These are phyloP conservation scores for Lactarius trivialis DNA, from an alignment of 768 basidiomycete species.

Conservation along the genomic window DNA sequence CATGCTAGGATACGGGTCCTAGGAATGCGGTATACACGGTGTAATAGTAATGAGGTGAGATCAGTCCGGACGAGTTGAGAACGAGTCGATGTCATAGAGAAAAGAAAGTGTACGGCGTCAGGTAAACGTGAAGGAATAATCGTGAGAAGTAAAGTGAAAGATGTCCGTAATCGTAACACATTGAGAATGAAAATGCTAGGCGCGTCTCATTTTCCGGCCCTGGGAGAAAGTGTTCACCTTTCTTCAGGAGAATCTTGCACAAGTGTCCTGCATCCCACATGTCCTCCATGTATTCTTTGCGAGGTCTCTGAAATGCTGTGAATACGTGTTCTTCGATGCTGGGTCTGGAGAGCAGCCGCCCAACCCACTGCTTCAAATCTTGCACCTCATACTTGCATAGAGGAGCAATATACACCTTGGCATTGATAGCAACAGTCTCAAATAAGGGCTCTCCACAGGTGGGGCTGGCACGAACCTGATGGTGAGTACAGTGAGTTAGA, in stretches of 20 bases:
- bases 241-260: not conserved
- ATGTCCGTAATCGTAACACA: too few relatives aligned
- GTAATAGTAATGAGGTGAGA: too few relatives aligned
- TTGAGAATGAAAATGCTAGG: constrained; percentile 5
- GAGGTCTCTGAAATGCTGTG: not conserved
- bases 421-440: not conserved
- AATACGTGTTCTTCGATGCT: not conserved
- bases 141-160: too few relatives aligned
- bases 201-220: not conserved
- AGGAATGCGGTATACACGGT: too few relatives aligned
- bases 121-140: too few relatives aligned
- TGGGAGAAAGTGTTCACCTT: not conserved
- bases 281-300: not conserved
- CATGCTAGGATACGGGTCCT: too few relatives aligned
- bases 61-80: too few relatives aligned
- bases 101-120: too few relatives aligned
- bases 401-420: not conserved
- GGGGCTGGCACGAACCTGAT: not conserved
- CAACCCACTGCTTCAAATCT: not conserved
- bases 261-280: constrained; percentile 3
- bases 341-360: not conserved
- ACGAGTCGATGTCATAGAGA: too few relatives aligned
- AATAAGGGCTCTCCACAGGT: not conserved
- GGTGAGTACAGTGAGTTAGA: not conserved
- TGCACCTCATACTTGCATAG: constrained; percentile 1